Conservation (phyloP, 495 filamentous ascomycete species). For the Xanthoparmelia taractica region DNA sequence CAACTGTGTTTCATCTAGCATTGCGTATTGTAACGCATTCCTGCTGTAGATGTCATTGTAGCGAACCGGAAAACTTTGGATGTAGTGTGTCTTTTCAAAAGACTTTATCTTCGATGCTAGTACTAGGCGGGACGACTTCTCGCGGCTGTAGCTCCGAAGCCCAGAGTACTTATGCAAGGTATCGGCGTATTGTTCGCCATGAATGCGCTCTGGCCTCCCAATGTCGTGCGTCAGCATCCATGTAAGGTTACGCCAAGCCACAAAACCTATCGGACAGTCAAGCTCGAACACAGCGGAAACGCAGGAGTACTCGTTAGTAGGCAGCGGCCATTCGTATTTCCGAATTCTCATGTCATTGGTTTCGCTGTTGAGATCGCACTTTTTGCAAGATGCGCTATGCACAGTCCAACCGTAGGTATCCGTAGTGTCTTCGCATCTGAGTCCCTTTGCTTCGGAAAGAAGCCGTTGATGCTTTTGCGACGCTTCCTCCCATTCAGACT, state of each 20-base stretch:
- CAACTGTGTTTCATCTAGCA: neutral
- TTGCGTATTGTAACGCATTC: slow-evolving; percentile 1
- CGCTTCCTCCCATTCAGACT: neutral
- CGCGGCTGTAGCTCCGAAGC: neutral
- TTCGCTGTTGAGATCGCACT: neutral
- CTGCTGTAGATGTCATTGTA: neutral
- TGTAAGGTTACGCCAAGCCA: slow-evolving; percentile 10
- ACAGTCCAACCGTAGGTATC: neutral
- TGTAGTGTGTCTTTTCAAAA: slow-evolving; percentile 5
- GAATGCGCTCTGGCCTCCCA: neutral
- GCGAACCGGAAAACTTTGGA: neutral
- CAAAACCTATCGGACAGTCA: neutral
- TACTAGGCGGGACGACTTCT: neutral
- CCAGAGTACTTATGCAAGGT: neutral
- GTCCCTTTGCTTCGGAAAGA: neutral
- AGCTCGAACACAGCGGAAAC: neutral
- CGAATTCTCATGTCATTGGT: neutral
- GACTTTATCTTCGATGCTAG: slow-evolving; percentile 13
- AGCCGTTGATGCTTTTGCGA: neutral
- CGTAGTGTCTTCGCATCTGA: neutral
- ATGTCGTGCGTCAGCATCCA: slow-evolving; percentile 16
- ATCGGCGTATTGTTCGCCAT: neutral
- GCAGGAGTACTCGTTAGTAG: neutral
- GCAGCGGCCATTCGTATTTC: neutral
- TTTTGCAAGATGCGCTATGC: neutral